A percentile compares a stretch with the other conserved stretches of the same genome.
Evolutionary conservation across 129 eudicot genomes (phyloP).

Genomic region (Saposhnikovia divaricata): DNA sequence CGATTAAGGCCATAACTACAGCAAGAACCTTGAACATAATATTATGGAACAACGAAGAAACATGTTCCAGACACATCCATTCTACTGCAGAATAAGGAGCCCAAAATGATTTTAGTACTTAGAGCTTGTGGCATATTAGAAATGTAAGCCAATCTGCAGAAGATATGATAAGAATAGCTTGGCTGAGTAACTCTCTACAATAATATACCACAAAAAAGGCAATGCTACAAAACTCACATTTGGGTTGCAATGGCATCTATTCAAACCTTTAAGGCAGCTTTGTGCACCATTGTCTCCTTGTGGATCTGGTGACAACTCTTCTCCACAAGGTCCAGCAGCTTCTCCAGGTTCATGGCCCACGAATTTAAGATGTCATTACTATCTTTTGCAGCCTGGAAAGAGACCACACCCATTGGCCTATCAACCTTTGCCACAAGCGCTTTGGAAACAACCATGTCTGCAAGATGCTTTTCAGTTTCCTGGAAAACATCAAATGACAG

Average conservation of each 20-base stretch:
- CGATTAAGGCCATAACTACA: background rate
- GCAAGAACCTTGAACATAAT: background rate
- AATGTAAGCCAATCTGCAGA: background rate
- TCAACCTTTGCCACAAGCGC: slow-evolving; percentile 86
- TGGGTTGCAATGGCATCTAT: background rate
- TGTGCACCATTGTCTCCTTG: slow-evolving; percentile 96
- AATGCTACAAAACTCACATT: background rate
- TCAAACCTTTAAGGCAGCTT: slow-evolving; percentile 54
- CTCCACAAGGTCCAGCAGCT: slow-evolving; percentile 88
- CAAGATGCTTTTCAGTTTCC: slow-evolving; percentile 84
- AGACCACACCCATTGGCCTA: slow-evolving; percentile 64
- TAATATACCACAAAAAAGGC: background rate
- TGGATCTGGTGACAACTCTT: slow-evolving; percentile 98
- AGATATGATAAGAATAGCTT: background rate
- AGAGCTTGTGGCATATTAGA: background rate
- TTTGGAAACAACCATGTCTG: slow-evolving; percentile 88
- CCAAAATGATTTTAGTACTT: background rate
- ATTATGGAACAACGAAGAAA: background rate
- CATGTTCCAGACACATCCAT: background rate
- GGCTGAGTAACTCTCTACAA: background rate
- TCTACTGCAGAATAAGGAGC: background rate
- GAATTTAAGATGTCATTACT: slow-evolving; percentile 82
- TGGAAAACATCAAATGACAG: slow-evolving; percentile 3
- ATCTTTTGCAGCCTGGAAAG: slow-evolving; percentile 68
- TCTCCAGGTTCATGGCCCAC: slow-evolving; percentile 87